phyloP scores from a whole-genome alignment of 208 protist species.

The Trypanosoma avium region DNA sequence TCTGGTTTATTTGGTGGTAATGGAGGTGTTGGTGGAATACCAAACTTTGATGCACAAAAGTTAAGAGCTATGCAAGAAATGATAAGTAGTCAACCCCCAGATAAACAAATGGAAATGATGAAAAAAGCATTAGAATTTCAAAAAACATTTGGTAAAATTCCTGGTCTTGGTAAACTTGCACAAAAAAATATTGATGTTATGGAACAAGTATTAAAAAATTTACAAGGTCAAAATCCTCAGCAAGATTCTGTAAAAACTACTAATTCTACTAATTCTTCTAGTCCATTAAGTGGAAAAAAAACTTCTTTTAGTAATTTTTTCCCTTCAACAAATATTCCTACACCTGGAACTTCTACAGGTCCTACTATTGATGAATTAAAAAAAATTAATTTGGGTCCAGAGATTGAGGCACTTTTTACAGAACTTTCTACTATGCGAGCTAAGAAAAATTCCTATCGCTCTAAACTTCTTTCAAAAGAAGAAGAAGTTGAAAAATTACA shows the following conservation, averaged over 20 bases:
- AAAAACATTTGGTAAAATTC: slow-evolving; percentile 76
- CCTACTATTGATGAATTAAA: slow-evolving; percentile 84
- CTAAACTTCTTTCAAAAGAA: slow-evolving; percentile 45
- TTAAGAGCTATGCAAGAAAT: slow-evolving; percentile 74
- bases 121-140: slow-evolving; percentile 82
- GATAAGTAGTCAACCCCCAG: slow-evolving; percentile 65
- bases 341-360: too few relatives aligned
- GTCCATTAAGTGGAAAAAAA: neutral
- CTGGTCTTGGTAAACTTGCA: slow-evolving; percentile 62
- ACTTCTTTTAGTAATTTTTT: neutral
- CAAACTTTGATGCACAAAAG: slow-evolving; percentile 59
- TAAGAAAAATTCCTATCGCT: slow-evolving; percentile 86
- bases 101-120: slow-evolving; percentile 85
- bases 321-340: neutral
- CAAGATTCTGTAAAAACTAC: neutral
- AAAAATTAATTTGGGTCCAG: slow-evolving; percentile 79
- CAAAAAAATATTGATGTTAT: slow-evolving; percentile 71
- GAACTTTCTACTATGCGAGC: slow-evolving; percentile 70
- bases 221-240: neutral
- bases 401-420: slow-evolving; percentile 87
- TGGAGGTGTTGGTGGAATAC: slow-evolving; percentile 24
- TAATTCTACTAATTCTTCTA: neutral
- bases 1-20: slow-evolving; percentile 12
- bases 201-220: slow-evolving; percentile 65
- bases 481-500: slow-evolving; percentile 32